A percentile compares a stretch with the other conserved stretches of the same genome.
phyloP scores from a whole-genome alignment of 176 grass and related monocot species.

The Oryza brachyantha region DNA sequence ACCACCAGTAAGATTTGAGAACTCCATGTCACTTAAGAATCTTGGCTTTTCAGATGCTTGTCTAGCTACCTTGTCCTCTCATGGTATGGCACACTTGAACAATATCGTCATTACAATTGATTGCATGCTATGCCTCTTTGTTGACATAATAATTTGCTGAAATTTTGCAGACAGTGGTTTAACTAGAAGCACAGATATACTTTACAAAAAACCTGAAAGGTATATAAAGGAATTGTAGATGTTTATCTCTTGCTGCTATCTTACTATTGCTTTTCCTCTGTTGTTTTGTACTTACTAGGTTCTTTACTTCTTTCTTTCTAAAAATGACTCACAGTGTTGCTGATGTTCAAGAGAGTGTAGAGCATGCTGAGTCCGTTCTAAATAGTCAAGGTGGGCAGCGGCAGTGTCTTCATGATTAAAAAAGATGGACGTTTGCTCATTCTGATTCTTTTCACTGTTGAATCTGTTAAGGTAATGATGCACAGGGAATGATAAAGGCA shows the following conservation, averaged over 20 bases:
- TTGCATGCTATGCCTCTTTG: background rate
- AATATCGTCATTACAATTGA: background rate
- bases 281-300: background rate
- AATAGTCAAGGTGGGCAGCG: constrained; percentile 33
- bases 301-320: background rate
- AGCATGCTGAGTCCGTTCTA: constrained; percentile 4
- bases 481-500: constrained; percentile 41
- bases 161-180: constrained; percentile 33
- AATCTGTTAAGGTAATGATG: constrained; percentile 25
- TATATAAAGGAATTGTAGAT: constrained; percentile 25
- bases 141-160: constrained; percentile 19
- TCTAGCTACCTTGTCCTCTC: constrained; percentile 67
- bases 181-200: constrained; percentile 25
- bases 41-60: constrained; percentile 83
- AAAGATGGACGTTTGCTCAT: background rate
- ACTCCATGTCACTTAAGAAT: constrained; percentile 62
- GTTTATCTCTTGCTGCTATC: background rate
- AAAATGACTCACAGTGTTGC: constrained; percentile 30
- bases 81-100: constrained; percentile 40
- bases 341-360: constrained; percentile 1
- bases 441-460: constrained; percentile 13
- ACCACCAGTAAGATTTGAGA: constrained; percentile 61
- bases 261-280: background rate
- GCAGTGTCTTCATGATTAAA: background rate
- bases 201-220: constrained; percentile 37